phyloP scores from a whole-genome alignment of 1,139 yeast genomes.

The Kurtzmaniella natalensis region DNA sequence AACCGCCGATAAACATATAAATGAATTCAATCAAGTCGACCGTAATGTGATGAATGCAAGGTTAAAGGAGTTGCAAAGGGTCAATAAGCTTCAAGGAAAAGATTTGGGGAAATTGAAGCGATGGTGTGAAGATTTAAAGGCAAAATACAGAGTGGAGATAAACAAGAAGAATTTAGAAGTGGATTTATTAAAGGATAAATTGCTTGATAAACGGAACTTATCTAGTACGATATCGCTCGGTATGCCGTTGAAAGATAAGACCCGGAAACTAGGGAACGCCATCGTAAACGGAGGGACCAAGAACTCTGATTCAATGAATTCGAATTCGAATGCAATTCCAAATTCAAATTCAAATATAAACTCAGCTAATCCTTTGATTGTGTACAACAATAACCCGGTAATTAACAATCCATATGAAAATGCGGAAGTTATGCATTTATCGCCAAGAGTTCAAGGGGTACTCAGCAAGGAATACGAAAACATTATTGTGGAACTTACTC shows the following conservation, averaged over 20 bases:
- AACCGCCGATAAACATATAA: slow-evolving; percentile 16
- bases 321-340: not conserved
- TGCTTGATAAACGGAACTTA: slow-evolving; percentile 32
- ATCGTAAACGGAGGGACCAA: slow-evolving; percentile 3
- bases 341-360: not conserved
- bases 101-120: slow-evolving; percentile 27
- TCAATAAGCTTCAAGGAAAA: slow-evolving; percentile 26
- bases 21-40: slow-evolving; percentile 15
- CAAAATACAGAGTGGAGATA: slow-evolving; percentile 38
- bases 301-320: not conserved
- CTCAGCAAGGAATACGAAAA: slow-evolving; percentile 34
- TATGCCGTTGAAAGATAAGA: slow-evolving; percentile 15
- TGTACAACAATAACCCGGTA: slow-evolving; percentile 32
- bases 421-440: slow-evolving; percentile 6
- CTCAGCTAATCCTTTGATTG: slow-evolving; percentile 21
- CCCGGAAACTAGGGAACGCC: slow-evolving; percentile 5
- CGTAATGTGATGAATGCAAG: slow-evolving; percentile 17
- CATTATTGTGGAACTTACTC: slow-evolving; percentile 34
- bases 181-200: slow-evolving; percentile 34
- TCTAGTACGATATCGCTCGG: slow-evolving; percentile 32
- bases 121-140: slow-evolving; percentile 29
- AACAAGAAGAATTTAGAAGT: slow-evolving; percentile 35
- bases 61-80: slow-evolving; percentile 17
- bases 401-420: slow-evolving; percentile 21
- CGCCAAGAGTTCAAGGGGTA: slow-evolving; percentile 6